Base-by-base conservation (phyloP, 2,329 filamentous ascomycete genomes). In the Knoxdaviesia capensis region DNA sequence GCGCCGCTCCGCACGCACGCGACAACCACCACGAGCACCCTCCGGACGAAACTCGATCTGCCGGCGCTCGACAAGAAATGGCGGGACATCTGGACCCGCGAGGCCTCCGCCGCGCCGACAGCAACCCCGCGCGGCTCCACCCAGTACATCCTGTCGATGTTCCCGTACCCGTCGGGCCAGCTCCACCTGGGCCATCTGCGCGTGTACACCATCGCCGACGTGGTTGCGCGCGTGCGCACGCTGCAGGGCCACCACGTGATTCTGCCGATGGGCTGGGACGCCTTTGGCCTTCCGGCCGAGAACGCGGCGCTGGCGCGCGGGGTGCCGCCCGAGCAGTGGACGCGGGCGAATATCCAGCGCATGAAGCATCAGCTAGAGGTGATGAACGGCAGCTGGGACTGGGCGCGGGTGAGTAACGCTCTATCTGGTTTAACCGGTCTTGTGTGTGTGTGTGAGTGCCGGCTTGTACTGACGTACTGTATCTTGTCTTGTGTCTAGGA, bases 261-360 rank as follows among this genome's bases (percentile, higher is more conserved):
- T 42, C 72, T 93, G 48, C 84, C 86, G n/a, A 93, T 93, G 70
- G 86, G 86, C 7, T 94, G 86, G 85, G 86, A 94, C 64, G 82
- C 84, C 5, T 93, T 94, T 60, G 86, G 86, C 2, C 63, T 94
- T 43, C 86, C 86, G 7, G 86, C 86, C 37, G 86, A 94, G 58
- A 94, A 94, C 60, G 86, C 86, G 11, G 86, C 86, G 6, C 80
- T 92, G 44, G 83, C 92, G 59, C 66, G 80, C 47, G 82, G 83
- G 8, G 68, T 88, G 46, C 73, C 82, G 52, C 85, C 86, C 1
- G 78, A 71, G 6, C 65, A 65, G 6, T 94, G 86, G 86, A 94
- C 86, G 1, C 69, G 66, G 52, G 64, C 67, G 50, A 94, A 94
- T 53, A 92, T 94, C 50, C 65, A 65, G 35, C 77, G 72, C 51